phyloP scores from a whole-genome alignment of 306 rosid species.

The Styphnolobium japonicum region DNA sequence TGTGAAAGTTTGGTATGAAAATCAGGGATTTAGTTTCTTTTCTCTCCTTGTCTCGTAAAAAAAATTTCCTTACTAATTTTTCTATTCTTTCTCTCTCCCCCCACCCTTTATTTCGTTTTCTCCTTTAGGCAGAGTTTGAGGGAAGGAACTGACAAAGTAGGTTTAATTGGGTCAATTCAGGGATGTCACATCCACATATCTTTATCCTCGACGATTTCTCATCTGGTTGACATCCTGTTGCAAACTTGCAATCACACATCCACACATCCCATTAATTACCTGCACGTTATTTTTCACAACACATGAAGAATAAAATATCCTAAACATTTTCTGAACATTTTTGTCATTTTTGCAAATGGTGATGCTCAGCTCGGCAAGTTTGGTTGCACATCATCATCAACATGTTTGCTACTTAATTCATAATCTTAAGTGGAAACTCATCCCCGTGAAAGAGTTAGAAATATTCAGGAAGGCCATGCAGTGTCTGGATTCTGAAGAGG shows the following conservation, averaged over 20 bases:
- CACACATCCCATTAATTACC: constrained; percentile 27
- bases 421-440: neutral
- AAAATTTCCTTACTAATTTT: neutral
- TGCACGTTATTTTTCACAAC: neutral
- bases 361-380: neutral
- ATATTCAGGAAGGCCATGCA: neutral
- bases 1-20: constrained; percentile 59
- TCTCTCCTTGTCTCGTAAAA: neutral
- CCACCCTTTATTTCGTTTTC: too few species aligned
- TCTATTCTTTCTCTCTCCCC: neutral
- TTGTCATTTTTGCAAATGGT: neutral
- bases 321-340: neutral
- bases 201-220: constrained; percentile 70
- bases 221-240: constrained; percentile 63
- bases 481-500: neutral
- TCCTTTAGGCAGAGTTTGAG: neutral
- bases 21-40: constrained; percentile 51
- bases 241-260: constrained; percentile 44
- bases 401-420: neutral
- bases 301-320: neutral
- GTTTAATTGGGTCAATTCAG: constrained; percentile 44
- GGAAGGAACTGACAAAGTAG: constrained; percentile 34
- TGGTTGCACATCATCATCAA: constrained; percentile 9
- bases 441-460: neutral
- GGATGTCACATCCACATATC: constrained; percentile 68